Evolutionary conservation across 2,329 filamentous ascomycete genomes (phyloP).

Genomic region (Phaeophleospora eucalypticola): DNA sequence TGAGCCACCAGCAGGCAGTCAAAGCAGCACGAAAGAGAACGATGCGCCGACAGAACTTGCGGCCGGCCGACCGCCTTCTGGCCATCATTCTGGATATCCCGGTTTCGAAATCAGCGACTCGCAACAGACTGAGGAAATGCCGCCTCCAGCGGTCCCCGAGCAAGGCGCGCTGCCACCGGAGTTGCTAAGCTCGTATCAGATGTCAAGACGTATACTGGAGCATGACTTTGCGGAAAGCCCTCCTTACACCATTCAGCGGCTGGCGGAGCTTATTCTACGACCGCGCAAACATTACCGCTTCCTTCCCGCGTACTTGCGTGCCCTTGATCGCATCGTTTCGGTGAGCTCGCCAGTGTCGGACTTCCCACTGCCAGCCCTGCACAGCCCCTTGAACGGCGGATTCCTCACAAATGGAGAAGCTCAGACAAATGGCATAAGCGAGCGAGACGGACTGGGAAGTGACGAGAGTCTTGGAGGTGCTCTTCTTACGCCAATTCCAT

Average conservation of each 20-base stretch:
- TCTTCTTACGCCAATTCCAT: slow-evolving; percentile 87
- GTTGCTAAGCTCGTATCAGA: slow-evolving; percentile 52
- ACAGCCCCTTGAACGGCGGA: slow-evolving; percentile 41
- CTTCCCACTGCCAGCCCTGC: slow-evolving; percentile 71
- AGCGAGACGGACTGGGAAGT: slow-evolving; percentile 58
- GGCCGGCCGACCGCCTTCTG: slow-evolving; percentile 33
- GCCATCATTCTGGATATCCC: slow-evolving; percentile 1
- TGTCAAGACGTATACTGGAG: slow-evolving; percentile 28
- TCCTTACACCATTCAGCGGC: slow-evolving; percentile 87
- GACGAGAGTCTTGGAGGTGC: slow-evolving; percentile 90
- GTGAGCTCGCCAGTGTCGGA: slow-evolving; percentile 77
- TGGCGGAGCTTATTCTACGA: slow-evolving; percentile 76
- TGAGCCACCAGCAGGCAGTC: slow-evolving; percentile 30
- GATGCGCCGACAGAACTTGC: slow-evolving; percentile 42
- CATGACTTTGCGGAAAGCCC: slow-evolving; percentile 67
- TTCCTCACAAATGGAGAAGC: slow-evolving; percentile 50
- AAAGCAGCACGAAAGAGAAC: slow-evolving; percentile 68
- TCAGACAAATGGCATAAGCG: slow-evolving; percentile 59
- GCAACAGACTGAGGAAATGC: slow-evolving; percentile 24
- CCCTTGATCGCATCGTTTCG: slow-evolving; percentile 82
- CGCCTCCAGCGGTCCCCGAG: slow-evolving; percentile 9
- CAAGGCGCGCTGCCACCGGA: slow-evolving; percentile 58
- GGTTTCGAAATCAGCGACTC: slow-evolving; percentile 37
- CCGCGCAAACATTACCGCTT: slow-evolving; percentile 77
- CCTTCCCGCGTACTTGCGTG: slow-evolving; percentile 80